Evolutionary conservation across 306 rosid species (phyloP), one percentile per base, ranked within the genome.

Genomic region (Prunus salicina): DNA sequence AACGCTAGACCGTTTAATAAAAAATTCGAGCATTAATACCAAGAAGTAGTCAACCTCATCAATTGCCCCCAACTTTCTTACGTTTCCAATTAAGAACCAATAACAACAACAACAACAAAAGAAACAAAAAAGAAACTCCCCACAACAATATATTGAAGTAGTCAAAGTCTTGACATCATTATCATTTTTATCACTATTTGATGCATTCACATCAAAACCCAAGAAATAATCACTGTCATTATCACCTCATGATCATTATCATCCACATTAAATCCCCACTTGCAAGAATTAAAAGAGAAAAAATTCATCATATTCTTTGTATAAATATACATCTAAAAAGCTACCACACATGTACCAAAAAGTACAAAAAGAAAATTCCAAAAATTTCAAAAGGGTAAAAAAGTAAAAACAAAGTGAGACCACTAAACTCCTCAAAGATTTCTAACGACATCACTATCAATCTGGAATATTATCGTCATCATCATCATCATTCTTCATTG

Each of bases 391-490:
- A 13, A 38, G 43, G 43, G 57, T 52, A 24, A 24, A 15, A 19
- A 24, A 19, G 1, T 8, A 28, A 16, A 55, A 12, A 12, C 5
- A 4, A 61, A 53, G 12, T 70, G 62, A 62, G 9, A 1, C 32
- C 67, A 32, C 67, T 18, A 66, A 13, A 10, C 77, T 58, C 55
- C 45, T 34, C 62, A 76, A 58, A 72, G 66, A 49, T 69, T 72
- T 49, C 12, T 22, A 69, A 16, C 22, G 55, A 64, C 58, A 56
- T 71, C 69, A 55, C 55, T 32, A 30, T 55, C 80, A 71, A 55
- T 56, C 12, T 5, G 76, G 76, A 67, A 79, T 65, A 15, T 65
- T 45, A 14, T 75, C 79, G 56, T 78, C 84, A 5, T 80, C 82
- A 68, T 58, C 87, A 52, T 46, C 28, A 5, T 22, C 64, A 10